Evolutionary conservation across 129 eudicot genomes (phyloP), one percentile per base, ranked within the genome.

Genomic region (Chrysanthemum makinoi): DNA sequence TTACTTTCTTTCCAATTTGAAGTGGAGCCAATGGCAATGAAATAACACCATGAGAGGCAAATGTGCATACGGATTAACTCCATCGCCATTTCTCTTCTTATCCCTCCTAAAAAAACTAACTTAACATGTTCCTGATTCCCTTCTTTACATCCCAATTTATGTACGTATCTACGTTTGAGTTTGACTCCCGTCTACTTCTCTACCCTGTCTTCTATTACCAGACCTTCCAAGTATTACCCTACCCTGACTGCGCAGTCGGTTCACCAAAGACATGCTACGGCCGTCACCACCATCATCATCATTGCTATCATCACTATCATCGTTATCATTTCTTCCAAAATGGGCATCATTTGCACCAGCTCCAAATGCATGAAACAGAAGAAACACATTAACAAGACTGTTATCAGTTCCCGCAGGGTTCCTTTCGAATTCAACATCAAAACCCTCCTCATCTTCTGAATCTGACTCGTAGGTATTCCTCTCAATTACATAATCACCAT

Each of bases 401-500:
- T 83, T 73, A 79, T 84, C 81, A 35, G 63, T 71, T 4, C 85
- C 85, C 70, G 72, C 80, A 54, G 46, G 46, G 46, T 39, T 39
- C 46, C 46, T 39, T 39, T 39, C 46, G 8, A 39, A 39, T 65
- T 69, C 77, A 1, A 59, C 84, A 50, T 80, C 89, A 77, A 85
- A 79, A 52, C 80, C 91, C 74, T 81, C 85, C 22, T 83, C 88
- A 1, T 86, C 96, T 9, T 88, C 91, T 18, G 89, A 81, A 76
- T 83, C 90, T 19, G 83, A 83, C 72, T 73, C 85, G 19, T 79
- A 76, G 24, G 80, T 61, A 50, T 84, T 74, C 71, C 90, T 75
- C 74, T 91, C 97, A 0, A 91, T 82, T 79, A 91, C 96, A 71
- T 88, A 91, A 67, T 91, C 97, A 61, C 97, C 97, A 20, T 84